Evolutionary conservation across 2,329 filamentous ascomycete species (phyloP), one percentile per base, ranked within the genome.

Genomic region (Teratosphaeria viscida): DNA sequence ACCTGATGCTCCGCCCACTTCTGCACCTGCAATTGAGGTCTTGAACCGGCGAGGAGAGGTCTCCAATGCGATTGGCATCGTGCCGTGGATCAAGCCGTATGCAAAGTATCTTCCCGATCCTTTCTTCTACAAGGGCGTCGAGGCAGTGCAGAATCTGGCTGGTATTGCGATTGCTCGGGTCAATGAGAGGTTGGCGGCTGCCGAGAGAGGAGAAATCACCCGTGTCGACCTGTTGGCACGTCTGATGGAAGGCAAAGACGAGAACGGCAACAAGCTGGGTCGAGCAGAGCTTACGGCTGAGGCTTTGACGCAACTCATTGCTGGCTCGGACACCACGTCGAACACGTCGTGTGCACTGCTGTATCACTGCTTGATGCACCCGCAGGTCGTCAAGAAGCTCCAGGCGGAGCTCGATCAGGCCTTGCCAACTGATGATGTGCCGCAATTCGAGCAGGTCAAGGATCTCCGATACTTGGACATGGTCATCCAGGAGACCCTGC

Each of bases 111-210:
- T 95, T 10, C 87, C 69, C 27, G 69, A 71, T 63, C 67, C 69
- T 1, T 71, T 72, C 63, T 73, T 73, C 66, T 71, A 65, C 60
- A 72, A 71, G 54, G 71, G 66, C 43, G 65, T 72, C 58, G 69
- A 64, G 53, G 70, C 70, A 26, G 67, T 96, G 0, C 76, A 91
- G 69, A 86, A 90, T 67, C 82, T 96, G 2, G 89, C 90, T 0
- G 91, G 91, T 49, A 96, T 96, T 65, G 92, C 91, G 34, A 87
- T 92, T 59, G 90, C 91, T 0, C 82, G 89, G 5, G 92, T 96
- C 56, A 86, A 85, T 64, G 79, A 83, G 19, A 83, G 91, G 16
- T 78, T 95, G 1, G 86, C 88, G 10, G 83, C 83, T 61, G 85
- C 87, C 52, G 77, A 79, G 54, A 74, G 82, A 5, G 70, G 70